Base-by-base conservation (phyloP, 768 basidiomycete genomes). In the Lactarius sp. region DNA sequence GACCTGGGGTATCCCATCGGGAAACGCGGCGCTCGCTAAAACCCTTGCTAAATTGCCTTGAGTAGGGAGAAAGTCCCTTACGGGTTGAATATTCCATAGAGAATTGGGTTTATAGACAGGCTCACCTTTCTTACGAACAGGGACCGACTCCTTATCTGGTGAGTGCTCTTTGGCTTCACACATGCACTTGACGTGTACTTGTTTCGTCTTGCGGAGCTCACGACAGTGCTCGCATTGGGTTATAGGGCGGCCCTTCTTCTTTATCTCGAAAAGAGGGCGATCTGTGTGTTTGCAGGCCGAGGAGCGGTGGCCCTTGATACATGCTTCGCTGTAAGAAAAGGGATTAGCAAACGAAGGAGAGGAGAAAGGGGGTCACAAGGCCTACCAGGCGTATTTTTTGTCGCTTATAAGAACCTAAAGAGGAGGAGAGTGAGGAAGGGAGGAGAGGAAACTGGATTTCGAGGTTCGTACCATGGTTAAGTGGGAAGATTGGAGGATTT, bases 221-320 rank as follows among this genome's bases (percentile, higher is more conserved):
- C 92, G 85, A 71, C 94, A 96, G 68, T 85, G 85, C 59, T 83
- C 80, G 75, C 94, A 97, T 73, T 96, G 94, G 7, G 94, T 92
- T 16, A 93, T 83, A 0, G 94, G 94, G 7, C 94, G 82, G 2
- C 94, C 94, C 73, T 96, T 94, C 79, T 89, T 91, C 80, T 94
- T 92, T 62, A 96, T 86, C 73, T 95, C 92, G 66, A 91, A 94
- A n/a, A 97, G 79, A 4, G 93, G 92, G 20, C 94, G 80, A 69
- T 93, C 90, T 36, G 85, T 85, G 72, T 97, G 94, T 53, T 83
- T 82, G 73, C 94, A 97, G 14, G 85, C 85, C 3, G 92, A 93
- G 13, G 94, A 94, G 58, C 94, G 86, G 71, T 97, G 94, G 0
- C 94, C 94, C 76, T 94, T 94, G 73, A 95, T 94, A 75, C 94